phyloP scores from a whole-genome alignment of 2,329 filamentous ascomycete genomes.

The Sordariomycetes sp. region DNA sequence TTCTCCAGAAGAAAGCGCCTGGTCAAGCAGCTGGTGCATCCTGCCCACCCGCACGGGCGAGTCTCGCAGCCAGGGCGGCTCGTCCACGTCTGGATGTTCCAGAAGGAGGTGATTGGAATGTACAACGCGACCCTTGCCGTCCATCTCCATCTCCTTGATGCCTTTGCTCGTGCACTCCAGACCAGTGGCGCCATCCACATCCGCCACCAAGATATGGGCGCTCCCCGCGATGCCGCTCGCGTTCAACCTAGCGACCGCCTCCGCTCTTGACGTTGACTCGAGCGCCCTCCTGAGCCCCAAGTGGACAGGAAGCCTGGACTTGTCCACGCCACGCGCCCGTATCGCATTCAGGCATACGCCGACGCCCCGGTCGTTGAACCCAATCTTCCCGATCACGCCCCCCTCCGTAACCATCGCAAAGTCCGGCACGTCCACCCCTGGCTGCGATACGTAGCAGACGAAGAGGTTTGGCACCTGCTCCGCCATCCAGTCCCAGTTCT shows the following conservation, averaged over 20 bases:
- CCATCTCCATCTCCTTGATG: background rate
- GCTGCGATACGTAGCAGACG: background rate
- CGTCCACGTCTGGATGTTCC: conserved; percentile 16
- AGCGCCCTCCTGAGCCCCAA: conserved; percentile 45
- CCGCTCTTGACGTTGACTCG: conserved; percentile 19
- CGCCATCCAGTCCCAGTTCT: conserved; percentile 52
- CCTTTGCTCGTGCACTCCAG: conserved; percentile 6
- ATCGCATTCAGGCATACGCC: conserved; percentile 54
- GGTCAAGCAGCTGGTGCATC: conserved; percentile 13
- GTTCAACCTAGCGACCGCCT: conserved; percentile 2
- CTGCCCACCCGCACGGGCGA: conserved; percentile 14
- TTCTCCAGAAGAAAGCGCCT: background rate
- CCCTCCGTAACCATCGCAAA: conserved; percentile 48
- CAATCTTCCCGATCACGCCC: conserved; percentile 56
- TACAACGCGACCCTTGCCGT: conserved; percentile 4
- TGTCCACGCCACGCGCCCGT: conserved; percentile 41
- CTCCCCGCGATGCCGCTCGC: conserved; percentile 6
- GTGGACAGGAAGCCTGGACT: conserved; percentile 45
- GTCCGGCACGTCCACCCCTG: conserved; percentile 17
- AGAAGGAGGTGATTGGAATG: conserved; percentile 12
- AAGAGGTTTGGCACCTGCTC: conserved; percentile 33
- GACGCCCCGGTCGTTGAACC: conserved; percentile 47
- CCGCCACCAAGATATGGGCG: conserved; percentile 7
- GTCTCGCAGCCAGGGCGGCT: conserved; percentile 18
- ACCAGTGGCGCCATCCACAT: conserved; percentile 2